Evolutionary conservation across 1,284 basidiomycete genomes (phyloP).

Genomic region (Inonotus hispidus): DNA sequence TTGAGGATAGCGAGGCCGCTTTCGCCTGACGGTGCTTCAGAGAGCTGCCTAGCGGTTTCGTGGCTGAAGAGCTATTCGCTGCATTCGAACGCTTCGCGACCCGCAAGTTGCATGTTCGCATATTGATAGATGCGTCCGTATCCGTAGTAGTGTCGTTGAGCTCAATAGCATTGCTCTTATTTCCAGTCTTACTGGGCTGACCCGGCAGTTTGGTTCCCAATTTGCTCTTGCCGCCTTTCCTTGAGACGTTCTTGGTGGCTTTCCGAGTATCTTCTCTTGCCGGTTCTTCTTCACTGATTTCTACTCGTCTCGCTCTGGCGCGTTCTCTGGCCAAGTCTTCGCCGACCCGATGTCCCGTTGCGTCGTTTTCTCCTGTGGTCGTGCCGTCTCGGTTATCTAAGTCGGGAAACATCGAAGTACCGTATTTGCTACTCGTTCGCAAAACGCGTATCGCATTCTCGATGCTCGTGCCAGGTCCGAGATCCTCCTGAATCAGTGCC

Average conservation of each 20-base stretch:
- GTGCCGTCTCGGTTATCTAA: conserved; percentile 41
- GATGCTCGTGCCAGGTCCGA: conserved; percentile 36
- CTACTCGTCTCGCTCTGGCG: conserved; percentile 50
- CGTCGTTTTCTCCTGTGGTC: conserved; percentile 20
- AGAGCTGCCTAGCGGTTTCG: background rate
- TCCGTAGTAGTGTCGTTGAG: conserved; percentile 1
- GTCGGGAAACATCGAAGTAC: conserved; percentile 73
- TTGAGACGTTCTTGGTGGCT: background rate
- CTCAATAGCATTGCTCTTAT: background rate
- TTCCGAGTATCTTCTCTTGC: background rate
- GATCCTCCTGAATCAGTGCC: conserved; percentile 68
- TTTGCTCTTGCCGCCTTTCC: background rate
- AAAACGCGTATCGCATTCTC: conserved; percentile 53
- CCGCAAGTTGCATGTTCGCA: background rate
- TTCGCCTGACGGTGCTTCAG: background rate
- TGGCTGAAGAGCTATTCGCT: background rate
- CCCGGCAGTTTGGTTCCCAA: background rate
- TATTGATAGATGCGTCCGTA: background rate
- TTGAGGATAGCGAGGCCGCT: background rate
- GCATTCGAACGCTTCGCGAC: background rate
- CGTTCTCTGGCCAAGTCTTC: conserved; percentile 22
- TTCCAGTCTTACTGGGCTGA: background rate
- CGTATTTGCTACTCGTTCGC: conserved; percentile 68
- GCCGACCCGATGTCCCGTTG: conserved; percentile 26
- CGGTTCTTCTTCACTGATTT: conserved; percentile 35